phyloP scores from a whole-genome alignment of 805 yeast genomes.

The Torulaspora gathmanii region DNA sequence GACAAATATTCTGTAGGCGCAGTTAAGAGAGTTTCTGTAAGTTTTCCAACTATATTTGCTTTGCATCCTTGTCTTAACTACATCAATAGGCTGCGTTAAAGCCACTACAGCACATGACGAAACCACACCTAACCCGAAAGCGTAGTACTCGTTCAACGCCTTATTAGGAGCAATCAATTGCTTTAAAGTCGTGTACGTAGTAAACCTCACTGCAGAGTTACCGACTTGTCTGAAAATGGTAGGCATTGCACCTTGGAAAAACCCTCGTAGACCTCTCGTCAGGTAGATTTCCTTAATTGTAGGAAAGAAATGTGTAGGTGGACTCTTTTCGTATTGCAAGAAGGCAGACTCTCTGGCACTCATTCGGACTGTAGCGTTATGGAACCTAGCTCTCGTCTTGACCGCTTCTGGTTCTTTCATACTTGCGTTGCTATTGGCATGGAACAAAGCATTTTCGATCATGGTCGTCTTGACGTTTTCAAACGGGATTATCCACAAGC shows the following conservation, averaged over 20 bases:
- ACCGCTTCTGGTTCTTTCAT: background rate
- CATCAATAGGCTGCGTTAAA: slow-evolving; percentile 84
- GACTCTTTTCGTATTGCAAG: slow-evolving; percentile 44
- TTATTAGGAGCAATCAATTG: slow-evolving; percentile 53
- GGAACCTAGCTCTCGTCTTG: slow-evolving; percentile 29
- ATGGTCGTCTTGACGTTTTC: slow-evolving; percentile 77
- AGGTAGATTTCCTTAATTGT: slow-evolving; percentile 62
- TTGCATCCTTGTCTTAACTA: slow-evolving; percentile 82
- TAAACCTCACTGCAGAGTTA: slow-evolving; percentile 77
- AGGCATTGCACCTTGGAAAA: slow-evolving; percentile 77
- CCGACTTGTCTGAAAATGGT: slow-evolving; percentile 76
- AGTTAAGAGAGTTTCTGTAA: slow-evolving; percentile 58
- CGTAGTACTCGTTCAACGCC: slow-evolving; percentile 36
- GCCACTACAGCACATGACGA: slow-evolving; percentile 72
- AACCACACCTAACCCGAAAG: slow-evolving; percentile 48
- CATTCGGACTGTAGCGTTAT: slow-evolving; percentile 27
- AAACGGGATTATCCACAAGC: slow-evolving; percentile 82
- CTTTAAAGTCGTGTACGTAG: slow-evolving; percentile 72
- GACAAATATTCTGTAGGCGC: slow-evolving; percentile 46
- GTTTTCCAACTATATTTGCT: slow-evolving; percentile 57
- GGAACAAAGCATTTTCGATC: slow-evolving; percentile 60
- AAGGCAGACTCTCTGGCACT: slow-evolving; percentile 33
- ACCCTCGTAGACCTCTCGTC: slow-evolving; percentile 71
- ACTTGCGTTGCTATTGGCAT: slow-evolving; percentile 17
- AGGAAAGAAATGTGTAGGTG: slow-evolving; percentile 49